Conservation (phyloP, 345 rosid genomes). For the Linum tenue region DNA sequence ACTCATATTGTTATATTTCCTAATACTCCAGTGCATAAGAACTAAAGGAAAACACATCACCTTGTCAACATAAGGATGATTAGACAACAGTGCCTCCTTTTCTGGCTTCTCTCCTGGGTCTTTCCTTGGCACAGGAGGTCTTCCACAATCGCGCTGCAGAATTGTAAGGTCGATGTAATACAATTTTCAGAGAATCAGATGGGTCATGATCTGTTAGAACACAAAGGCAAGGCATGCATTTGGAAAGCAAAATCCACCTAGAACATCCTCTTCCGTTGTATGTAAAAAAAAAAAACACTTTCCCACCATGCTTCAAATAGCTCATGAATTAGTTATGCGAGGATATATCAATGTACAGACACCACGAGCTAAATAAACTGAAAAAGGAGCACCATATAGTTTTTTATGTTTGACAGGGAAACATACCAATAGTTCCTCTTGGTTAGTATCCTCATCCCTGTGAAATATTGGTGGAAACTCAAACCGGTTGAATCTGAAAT, state of each 20-base stretch:
- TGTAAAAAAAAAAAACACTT: not conserved
- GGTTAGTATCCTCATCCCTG: conserved; percentile 68
- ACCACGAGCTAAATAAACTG: not conserved
- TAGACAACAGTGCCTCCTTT: conserved; percentile 71
- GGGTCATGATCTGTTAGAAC: not conserved
- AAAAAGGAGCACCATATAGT: not conserved
- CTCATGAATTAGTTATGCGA: too few species aligned
- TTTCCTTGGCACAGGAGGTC: conserved; percentile 83
- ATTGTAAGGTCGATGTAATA: conserved; percentile 5
- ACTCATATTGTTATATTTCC: not conserved
- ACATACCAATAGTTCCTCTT: conserved; percentile 58
- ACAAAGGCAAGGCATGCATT: not conserved
- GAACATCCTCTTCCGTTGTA: not conserved
- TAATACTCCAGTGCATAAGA: not conserved
- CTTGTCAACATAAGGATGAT: conserved; percentile 92
- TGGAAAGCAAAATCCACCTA: not conserved
- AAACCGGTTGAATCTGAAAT: conserved; percentile 77
- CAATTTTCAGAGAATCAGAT: not conserved
- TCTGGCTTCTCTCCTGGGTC: conserved; percentile 69
- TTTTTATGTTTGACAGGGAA: conserved; percentile 6
- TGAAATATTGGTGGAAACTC: conserved; percentile 86
- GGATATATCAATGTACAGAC: not conserved
- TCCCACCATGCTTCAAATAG: too few species aligned
- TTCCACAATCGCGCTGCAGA: conserved; percentile 78
- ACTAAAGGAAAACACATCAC: conserved; percentile 23